Percentiles rank a stretch among this genome's conserved stretches.
These are phyloP conservation scores for Alectoria sarmentosa DNA, from an alignment of 495 filamentous ascomycete species.

Conservation along the genomic window DNA sequence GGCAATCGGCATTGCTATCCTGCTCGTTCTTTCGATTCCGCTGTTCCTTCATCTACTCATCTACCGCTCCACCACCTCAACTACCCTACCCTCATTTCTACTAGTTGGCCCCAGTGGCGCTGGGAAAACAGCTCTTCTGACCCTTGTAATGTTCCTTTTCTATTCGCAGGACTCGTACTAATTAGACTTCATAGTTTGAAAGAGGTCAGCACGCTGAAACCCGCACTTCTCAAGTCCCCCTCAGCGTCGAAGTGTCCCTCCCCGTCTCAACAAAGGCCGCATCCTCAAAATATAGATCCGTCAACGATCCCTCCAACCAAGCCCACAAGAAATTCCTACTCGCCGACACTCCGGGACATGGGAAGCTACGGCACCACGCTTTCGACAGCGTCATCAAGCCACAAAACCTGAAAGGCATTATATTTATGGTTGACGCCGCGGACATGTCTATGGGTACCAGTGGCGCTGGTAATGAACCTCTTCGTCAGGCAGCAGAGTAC, in stretches of 20 bases:
- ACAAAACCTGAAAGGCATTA: constrained; percentile 60
- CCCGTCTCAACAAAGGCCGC: constrained; percentile 54
- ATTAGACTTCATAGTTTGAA: constrained; percentile 21
- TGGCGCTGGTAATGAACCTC: constrained; percentile 32
- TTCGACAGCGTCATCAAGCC: constrained; percentile 39
- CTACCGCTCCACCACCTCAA: constrained; percentile 56
- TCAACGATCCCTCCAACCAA: constrained; percentile 58
- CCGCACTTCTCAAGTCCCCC: constrained; percentile 74
- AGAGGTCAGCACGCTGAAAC: constrained; percentile 38
- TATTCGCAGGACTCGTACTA: constrained; percentile 7
- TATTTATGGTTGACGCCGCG: constrained; percentile 85
- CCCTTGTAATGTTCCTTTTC: constrained; percentile 47
- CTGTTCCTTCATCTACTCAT: constrained; percentile 71
- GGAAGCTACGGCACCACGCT: constrained; percentile 66
- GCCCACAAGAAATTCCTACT: constrained; percentile 67
- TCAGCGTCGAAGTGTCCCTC: constrained; percentile 63
- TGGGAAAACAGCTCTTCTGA: constrained; percentile 84
- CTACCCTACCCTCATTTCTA: constrained; percentile 70
- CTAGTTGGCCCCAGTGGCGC: constrained; percentile 76
- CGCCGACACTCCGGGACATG: constrained; percentile 88
- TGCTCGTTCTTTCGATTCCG: constrained; percentile 67
- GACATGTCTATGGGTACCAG: constrained; percentile 41
- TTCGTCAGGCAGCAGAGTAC: constrained; percentile 64
- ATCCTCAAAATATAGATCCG: constrained; percentile 63
- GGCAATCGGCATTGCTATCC: constrained; percentile 54